Evolutionary conservation across 768 basidiomycete genomes (phyloP).

Genomic region (Boletus subparvulus): DNA sequence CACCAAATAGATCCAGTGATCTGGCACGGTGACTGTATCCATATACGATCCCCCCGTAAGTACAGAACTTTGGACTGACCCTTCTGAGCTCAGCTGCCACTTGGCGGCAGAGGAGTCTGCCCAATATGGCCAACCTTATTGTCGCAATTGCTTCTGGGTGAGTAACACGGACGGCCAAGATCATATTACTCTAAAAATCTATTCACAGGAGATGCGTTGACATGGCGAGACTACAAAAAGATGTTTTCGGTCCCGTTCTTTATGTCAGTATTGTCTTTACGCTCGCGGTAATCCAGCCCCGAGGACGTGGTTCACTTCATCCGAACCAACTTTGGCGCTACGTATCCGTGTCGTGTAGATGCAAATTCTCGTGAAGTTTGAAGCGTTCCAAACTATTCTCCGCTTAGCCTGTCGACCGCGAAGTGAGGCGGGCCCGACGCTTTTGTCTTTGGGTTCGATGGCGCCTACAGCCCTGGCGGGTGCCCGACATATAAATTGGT

Average conservation of each 20-base stretch:
- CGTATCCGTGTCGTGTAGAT: constrained; percentile 28
- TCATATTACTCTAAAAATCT: constrained; percentile 5
- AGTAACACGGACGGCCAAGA: constrained; percentile 16
- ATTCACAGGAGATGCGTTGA: constrained; percentile 33
- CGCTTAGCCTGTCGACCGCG: constrained; percentile 34
- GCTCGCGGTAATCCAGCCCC: constrained; percentile 23
- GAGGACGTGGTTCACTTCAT: constrained; percentile 18
- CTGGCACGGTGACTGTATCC: neutral
- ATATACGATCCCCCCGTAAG: neutral
- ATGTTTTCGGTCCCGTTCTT: constrained; percentile 29
- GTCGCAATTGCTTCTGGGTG: constrained; percentile 23
- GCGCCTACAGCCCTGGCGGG: constrained; percentile 22
- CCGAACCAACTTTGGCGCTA: constrained; percentile 21
- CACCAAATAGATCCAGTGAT: neutral
- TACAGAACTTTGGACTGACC: neutral
- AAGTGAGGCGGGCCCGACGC: constrained; percentile 32
- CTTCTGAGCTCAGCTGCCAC: constrained; percentile 3
- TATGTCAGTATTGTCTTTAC: constrained; percentile 28
- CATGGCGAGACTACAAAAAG: constrained; percentile 36
- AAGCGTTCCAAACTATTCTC: constrained; percentile 25
- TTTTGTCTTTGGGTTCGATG: constrained; percentile 35
- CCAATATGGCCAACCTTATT: constrained; percentile 30
- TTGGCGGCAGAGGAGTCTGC: constrained; percentile 7
- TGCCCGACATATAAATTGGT: constrained; percentile 33
- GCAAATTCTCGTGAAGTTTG: constrained; percentile 27